Base-by-base conservation (phyloP, 2,329 filamentous ascomycete genomes). In the Neoscytalidium dimidiatum region DNA sequence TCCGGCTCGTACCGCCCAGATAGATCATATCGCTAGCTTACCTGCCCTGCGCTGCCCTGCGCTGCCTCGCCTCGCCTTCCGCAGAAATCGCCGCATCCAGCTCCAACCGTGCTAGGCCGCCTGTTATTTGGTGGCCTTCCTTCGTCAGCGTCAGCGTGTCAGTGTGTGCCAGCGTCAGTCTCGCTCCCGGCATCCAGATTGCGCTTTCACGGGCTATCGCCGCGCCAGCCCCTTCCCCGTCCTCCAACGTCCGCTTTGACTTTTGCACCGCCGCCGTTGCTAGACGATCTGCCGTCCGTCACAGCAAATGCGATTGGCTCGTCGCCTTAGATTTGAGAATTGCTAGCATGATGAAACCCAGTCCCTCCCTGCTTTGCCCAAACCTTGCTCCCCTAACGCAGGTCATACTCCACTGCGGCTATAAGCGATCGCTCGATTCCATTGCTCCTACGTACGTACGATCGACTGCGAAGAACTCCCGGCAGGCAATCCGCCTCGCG, bases 1-100 rank as follows among this genome's bases (percentile, higher is more conserved):
- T 33, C 52, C 52, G 52, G 52, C 52, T 56, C 52, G 52, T 56
- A 41, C 52, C 52, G 52, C 33, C 52, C 52, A 56, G 21, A 28
- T 17, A 56, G 52, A 56, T 56, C 52, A 23, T 29, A 33, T 31
- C 49, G 29, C 17, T 33, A 33, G 28, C 49, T 29, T 52, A 29
- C 46, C 21, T 17, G 46, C 46, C 23, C 14, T 13, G n/a, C 44
- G n/a, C n/a, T n/a, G n/a, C n/a, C n/a, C n/a, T n/a, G n/a, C n/a
- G n/a, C n/a, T n/a, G n/a, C n/a, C n/a, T n/a, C n/a, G n/a, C n/a
- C n/a, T n/a, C n/a, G n/a, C n/a, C n/a, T n/a, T n/a, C n/a, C n/a
- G n/a, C n/a, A n/a, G n/a, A n/a, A n/a, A n/a, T n/a, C n/a, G n/a
- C n/a, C n/a, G n/a, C n/a, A n/a, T n/a, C n/a, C n/a, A n/a, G n/a